Conservation (phyloP, 1,139 yeast species). For the Geotrichum histeridarum region DNA sequence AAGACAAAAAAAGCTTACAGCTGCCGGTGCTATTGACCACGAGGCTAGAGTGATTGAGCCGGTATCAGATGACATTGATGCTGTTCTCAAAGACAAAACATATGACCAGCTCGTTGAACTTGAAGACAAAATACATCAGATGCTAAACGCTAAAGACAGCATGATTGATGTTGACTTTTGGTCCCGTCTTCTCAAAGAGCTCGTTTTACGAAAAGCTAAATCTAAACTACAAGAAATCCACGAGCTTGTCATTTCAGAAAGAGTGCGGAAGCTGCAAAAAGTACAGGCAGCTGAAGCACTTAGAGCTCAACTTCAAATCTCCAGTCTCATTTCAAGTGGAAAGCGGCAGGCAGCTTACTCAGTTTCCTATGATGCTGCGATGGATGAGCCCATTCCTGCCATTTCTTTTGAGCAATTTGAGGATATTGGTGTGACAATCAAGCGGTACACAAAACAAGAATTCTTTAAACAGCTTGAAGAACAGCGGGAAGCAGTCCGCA, state of each 20-base stretch:
- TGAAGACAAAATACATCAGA: conserved; percentile 26
- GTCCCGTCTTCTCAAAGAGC: conserved; percentile 31
- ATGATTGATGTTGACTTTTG: conserved; percentile 35
- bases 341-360: conserved; percentile 1
- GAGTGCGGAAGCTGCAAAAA: conserved; percentile 21
- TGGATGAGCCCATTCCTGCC: conserved; percentile 18
- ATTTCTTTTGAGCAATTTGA: conserved; percentile 4
- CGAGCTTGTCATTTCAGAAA: conserved; percentile 21
- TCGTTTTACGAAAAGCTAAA: conserved; percentile 28
- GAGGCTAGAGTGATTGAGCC: conserved; percentile 25
- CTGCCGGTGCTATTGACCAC: conserved; percentile 14
- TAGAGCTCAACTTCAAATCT: conserved; percentile 15
- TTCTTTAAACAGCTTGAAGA: conserved; percentile 5
- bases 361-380: conserved; percentile 19
- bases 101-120: conserved; percentile 29
- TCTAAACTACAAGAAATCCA: conserved; percentile 23
- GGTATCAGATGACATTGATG: conserved; percentile 34
- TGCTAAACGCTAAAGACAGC: conserved; percentile 25
- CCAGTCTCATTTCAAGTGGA: conserved; percentile 5
- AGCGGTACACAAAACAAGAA: not conserved
- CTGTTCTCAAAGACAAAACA: conserved; percentile 30
- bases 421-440: conserved; percentile 2
- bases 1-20: conserved; percentile 9
- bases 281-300: conserved; percentile 21
- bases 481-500: not conserved